These are phyloP conservation scores for Crithidia acanthocephali DNA, from an alignment of 208 protist genomes.

Conservation along the genomic window DNA sequence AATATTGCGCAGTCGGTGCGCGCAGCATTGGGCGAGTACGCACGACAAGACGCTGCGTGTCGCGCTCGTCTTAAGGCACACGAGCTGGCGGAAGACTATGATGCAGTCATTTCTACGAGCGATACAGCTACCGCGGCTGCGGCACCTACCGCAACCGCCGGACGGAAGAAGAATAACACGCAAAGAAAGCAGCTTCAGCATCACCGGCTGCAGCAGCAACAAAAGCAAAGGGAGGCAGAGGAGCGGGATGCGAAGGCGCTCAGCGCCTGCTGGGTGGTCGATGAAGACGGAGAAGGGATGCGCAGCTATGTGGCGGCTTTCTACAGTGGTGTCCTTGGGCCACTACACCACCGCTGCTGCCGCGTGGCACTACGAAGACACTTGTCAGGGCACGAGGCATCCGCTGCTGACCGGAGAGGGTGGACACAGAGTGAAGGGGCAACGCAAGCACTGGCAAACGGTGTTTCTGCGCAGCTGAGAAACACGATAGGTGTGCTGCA, in stretches of 20 bases:
- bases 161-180: not conserved
- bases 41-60: constrained; percentile 9
- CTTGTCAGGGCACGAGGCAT: not conserved
- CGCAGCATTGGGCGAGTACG: constrained; percentile 2
- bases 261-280: not conserved
- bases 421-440: not conserved
- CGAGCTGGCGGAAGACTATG: not conserved
- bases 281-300: not conserved
- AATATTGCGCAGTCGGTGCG: not conserved
- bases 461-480: not conserved
- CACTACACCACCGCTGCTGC: not conserved
- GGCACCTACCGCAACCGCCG: too few species aligned
- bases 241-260: not conserved
- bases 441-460: not conserved
- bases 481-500: not conserved
- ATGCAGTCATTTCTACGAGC: not conserved
- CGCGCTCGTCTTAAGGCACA: not conserved
- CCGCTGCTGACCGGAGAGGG: not conserved
- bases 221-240: not conserved
- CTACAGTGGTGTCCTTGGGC: not conserved
- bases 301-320: not conserved
- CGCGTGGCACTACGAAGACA: not conserved
- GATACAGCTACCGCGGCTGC: not conserved
- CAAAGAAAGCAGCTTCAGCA: not conserved
- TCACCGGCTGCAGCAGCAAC: not conserved